phyloP scores from a whole-genome alignment of 2,329 filamentous ascomycete species.

The Fusarium dlaminii region DNA sequence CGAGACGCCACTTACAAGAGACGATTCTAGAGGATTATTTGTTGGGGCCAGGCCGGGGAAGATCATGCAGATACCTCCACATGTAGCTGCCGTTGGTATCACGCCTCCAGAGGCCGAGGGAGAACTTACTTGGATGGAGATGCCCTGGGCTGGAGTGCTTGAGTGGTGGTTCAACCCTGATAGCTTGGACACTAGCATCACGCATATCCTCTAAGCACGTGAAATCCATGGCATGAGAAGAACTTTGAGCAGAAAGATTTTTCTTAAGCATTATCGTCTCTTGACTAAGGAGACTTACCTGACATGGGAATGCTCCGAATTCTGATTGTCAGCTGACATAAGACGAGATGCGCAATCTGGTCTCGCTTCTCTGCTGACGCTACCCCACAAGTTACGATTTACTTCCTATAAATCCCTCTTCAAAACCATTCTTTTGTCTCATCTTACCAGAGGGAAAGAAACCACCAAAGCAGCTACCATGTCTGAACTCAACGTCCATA shows the following conservation, averaged over 20 bases:
- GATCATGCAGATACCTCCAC: not conserved
- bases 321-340: not conserved
- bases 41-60: not conserved
- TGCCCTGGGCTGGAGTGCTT: conserved; percentile 3
- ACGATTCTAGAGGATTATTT: not conserved
- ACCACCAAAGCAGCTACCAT: not conserved
- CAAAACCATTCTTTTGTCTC: accelerated
- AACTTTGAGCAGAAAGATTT: accelerated
- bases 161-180: conserved; percentile 22
- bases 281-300: not conserved
- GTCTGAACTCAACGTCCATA: conserved; percentile 1
- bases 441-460: not conserved
- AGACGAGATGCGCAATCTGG: not conserved
- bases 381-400: not conserved
- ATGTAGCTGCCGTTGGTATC: not conserved
- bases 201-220: not conserved
- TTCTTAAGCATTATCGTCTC: not conserved
- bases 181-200: not conserved
- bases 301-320: not conserved
- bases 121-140: not conserved
- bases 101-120: not conserved
- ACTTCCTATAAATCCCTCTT: not conserved
- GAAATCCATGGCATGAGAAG: no score
- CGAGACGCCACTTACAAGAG: not conserved
- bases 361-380: not conserved